phyloP scores from a whole-genome alignment of 441 rosid species.

The Euphorbia corollata region DNA sequence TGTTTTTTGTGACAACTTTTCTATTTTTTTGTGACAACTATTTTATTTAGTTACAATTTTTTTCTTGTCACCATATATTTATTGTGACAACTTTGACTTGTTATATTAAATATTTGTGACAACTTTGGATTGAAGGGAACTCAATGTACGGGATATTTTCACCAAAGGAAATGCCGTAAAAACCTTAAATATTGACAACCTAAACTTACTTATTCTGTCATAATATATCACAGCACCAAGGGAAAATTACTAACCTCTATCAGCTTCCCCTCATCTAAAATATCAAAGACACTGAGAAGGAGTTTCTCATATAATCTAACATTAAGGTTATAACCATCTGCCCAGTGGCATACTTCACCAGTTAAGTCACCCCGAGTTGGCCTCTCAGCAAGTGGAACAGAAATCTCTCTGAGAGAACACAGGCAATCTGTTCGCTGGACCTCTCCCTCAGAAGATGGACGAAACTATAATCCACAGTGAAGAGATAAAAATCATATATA shows the following conservation, averaged over 20 bases:
- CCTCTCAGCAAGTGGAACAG: constrained; percentile 91
- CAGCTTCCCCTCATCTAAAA: constrained; percentile 94
- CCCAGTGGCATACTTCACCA: constrained; percentile 99
- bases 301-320: constrained; percentile 86
- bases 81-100: no score
- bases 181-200: not conserved
- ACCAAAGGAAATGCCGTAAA: not conserved
- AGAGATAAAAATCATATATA: constrained; percentile 17
- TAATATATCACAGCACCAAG: constrained; percentile 12
- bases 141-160: not conserved
- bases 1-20: no score
- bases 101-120: no score
- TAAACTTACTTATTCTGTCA: not conserved
- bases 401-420: constrained; percentile 81
- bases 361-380: constrained; percentile 98
- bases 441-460: constrained; percentile 79
- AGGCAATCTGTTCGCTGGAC: constrained; percentile 88
- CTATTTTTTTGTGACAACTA: no score
- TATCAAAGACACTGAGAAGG: constrained; percentile 89
- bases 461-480: constrained; percentile 41
- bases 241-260: constrained; percentile 57
- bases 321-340: constrained; percentile 94
- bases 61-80: no score
- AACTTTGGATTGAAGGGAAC: no score
- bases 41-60: no score